Conservation (phyloP, 805 yeast species). For the Barnettozyma pratensis region DNA sequence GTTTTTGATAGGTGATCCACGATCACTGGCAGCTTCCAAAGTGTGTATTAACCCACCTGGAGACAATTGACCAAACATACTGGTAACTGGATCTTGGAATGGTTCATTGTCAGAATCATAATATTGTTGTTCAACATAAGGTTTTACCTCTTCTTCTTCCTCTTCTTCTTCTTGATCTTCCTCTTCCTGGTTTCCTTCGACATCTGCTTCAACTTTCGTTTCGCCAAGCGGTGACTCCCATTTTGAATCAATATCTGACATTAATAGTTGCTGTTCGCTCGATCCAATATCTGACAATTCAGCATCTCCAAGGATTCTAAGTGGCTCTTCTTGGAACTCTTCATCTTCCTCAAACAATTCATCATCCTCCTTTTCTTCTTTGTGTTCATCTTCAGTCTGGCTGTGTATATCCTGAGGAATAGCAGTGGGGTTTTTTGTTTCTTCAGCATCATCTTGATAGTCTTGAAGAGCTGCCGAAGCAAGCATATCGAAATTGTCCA, state of each 20-base stretch:
- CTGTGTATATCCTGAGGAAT: too few species aligned
- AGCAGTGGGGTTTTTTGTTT: too few species aligned
- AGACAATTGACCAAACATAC: conserved; percentile 21
- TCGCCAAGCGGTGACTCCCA: too few species aligned
- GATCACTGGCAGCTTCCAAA: background rate
- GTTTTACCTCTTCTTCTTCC: background rate
- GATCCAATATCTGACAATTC: too few species aligned
- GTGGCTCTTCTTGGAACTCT: background rate
- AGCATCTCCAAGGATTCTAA: too few species aligned
- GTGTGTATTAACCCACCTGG: conserved; percentile 8
- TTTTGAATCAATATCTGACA: too few species aligned
- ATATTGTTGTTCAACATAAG: conserved; percentile 10
- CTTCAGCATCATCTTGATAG: background rate
- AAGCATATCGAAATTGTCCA: background rate
- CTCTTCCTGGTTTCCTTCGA: conserved; percentile 9
- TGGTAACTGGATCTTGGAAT: conserved; percentile 20
- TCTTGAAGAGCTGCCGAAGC: background rate
- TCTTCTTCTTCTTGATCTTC: conserved; percentile 7
- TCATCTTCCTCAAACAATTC: conserved; percentile 6
- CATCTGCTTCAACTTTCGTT: background rate
- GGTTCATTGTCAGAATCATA: conserved; percentile 23
- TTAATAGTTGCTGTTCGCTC: too few species aligned
- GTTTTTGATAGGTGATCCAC: background rate
- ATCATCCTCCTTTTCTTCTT: background rate
- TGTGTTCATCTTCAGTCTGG: background rate